phyloP scores from a whole-genome alignment of 2,329 filamentous ascomycete genomes.

The Arthrobotrys sinensis region DNA sequence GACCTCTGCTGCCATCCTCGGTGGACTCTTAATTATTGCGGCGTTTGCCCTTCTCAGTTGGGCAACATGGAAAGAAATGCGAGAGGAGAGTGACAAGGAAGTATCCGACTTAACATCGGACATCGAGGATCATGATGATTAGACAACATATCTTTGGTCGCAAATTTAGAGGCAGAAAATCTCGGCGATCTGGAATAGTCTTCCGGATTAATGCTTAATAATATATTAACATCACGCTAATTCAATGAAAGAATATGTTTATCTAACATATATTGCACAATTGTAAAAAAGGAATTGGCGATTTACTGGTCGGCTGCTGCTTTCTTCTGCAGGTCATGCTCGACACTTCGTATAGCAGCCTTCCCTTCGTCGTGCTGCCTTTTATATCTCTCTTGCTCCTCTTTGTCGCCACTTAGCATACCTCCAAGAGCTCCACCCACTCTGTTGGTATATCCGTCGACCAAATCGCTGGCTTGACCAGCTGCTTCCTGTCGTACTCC shows the following conservation, averaged over 20 bases:
- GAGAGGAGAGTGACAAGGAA: slow-evolving; percentile 81
- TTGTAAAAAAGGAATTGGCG: neutral
- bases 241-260: neutral
- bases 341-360: slow-evolving; percentile 49
- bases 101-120: slow-evolving; percentile 64
- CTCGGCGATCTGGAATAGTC: neutral
- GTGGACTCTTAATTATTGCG: slow-evolving; percentile 87
- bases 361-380: slow-evolving; percentile 55
- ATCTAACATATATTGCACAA: neutral
- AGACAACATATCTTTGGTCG: neutral
- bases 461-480: slow-evolving; percentile 83
- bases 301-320: slow-evolving; percentile 24
- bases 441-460: slow-evolving; percentile 73
- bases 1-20: slow-evolving; percentile 80
- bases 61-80: slow-evolving; percentile 94
- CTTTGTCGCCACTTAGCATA: slow-evolving; percentile 25
- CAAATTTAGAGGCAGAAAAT: neutral
- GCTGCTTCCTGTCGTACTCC: slow-evolving; percentile 86
- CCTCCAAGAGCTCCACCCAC: slow-evolving; percentile 39
- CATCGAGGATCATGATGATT: slow-evolving; percentile 47
- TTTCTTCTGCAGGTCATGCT: slow-evolving; percentile 53
- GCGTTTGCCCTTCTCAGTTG: slow-evolving; percentile 90
- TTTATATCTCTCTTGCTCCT: slow-evolving; percentile 44
- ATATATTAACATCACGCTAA: neutral
- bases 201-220: neutral